phyloP scores from a whole-genome alignment of 352 stramenopile genomes.

The Globisporangium paddicum region DNA sequence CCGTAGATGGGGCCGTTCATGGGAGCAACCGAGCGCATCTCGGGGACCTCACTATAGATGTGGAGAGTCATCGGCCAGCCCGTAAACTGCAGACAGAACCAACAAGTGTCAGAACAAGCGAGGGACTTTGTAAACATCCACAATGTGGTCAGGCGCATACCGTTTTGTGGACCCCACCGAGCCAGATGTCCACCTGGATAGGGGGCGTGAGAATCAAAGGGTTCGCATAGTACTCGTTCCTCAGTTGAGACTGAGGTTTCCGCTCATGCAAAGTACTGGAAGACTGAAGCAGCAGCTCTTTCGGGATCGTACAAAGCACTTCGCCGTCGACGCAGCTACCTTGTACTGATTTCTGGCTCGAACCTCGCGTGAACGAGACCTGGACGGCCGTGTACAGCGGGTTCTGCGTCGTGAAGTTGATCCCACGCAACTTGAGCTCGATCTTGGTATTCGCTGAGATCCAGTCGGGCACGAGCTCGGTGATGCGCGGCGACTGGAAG shows the following conservation, averaged over 20 bases:
- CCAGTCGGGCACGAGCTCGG: constrained; percentile 49
- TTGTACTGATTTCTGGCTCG: constrained; percentile 15
- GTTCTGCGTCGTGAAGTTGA: constrained; percentile 50
- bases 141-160: constrained; percentile 16
- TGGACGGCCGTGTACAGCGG: constrained; percentile 19
- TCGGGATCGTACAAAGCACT: constrained; percentile 30
- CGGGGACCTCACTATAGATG: constrained; percentile 45
- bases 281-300: constrained; percentile 18
- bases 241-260: not conserved
- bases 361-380: constrained; percentile 35
- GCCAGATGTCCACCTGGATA: constrained; percentile 60
- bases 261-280: not conserved
- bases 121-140: not conserved
- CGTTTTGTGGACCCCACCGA: constrained; percentile 47
- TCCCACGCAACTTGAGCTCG: constrained; percentile 36
- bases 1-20: constrained; percentile 79
- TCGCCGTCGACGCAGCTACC: constrained; percentile 32
- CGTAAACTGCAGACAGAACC: constrained; percentile 36
- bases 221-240: not conserved
- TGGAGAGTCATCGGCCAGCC: constrained; percentile 39
- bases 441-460: constrained; percentile 29
- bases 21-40: constrained; percentile 34
- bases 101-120: not conserved
- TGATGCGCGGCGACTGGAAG: constrained; percentile 56
- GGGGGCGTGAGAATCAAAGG: constrained; percentile 13